Evolutionary conservation across 345 rosid species (phyloP).

Genomic region (Dipteronia dyeriana): DNA sequence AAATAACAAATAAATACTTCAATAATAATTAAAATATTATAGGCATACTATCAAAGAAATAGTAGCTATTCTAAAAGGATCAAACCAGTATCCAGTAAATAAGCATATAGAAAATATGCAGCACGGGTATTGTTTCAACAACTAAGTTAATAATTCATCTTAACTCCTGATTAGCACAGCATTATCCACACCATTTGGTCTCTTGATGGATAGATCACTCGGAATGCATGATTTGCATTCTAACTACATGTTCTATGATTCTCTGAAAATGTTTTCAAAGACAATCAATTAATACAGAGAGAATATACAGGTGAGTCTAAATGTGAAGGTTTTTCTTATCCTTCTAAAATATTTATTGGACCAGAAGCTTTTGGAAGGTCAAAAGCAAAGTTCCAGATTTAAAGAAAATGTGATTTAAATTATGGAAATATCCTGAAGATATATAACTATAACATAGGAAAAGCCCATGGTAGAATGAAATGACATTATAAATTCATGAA

Average conservation of each 20-base stretch:
- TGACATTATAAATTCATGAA: background rate
- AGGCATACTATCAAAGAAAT: background rate
- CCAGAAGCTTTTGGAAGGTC: background rate
- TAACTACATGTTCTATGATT: slow-evolving; percentile 2
- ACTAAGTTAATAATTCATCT: slow-evolving; percentile 8
- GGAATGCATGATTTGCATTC: background rate
- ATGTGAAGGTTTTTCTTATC: background rate
- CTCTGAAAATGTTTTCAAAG: background rate
- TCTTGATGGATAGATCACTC: background rate
- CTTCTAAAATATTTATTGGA: background rate
- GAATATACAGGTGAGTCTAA: background rate
- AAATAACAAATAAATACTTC: background rate
- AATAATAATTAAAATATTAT: background rate
- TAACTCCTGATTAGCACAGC: background rate
- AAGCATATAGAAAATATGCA: background rate
- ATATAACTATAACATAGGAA: background rate
- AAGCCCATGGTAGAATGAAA: background rate
- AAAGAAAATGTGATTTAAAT: background rate
- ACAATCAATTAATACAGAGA: background rate
- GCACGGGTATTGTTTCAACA: background rate
- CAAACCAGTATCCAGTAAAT: background rate
- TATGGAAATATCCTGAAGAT: background rate
- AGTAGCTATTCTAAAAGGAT: background rate
- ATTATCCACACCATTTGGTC: background rate
- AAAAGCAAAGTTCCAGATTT: background rate